Percentiles rank a stretch among this genome's conserved stretches.
These are phyloP conservation scores for Hippophae tibetana DNA, from an alignment of 306 rosid genomes.

Conservation along the genomic window DNA sequence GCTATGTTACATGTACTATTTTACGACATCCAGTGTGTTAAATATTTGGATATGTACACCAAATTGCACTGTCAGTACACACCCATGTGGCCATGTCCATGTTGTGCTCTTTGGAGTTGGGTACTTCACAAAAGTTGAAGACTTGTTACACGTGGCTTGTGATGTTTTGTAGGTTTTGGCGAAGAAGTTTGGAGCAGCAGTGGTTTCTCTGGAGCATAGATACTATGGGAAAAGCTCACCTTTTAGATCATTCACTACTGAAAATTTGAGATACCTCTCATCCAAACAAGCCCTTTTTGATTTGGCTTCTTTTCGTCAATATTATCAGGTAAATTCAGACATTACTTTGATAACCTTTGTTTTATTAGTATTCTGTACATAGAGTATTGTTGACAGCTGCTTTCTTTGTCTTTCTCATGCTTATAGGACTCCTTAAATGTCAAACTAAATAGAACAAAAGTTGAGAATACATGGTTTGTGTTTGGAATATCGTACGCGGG, in stretches of 20 bases:
- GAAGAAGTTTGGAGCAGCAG: conserved; percentile 89
- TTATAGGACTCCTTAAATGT: conserved; percentile 51
- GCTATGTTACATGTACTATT: no score
- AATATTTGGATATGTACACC: no score
- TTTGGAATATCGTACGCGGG: conserved; percentile 81
- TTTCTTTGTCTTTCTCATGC: background rate
- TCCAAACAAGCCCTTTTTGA: conserved; percentile 94
- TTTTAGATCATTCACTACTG: conserved; percentile 47
- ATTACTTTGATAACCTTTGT: no score
- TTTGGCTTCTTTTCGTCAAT: conserved; percentile 72
- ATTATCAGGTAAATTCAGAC: conserved; percentile 56
- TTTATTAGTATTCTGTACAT: background rate
- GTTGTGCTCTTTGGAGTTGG: no score
- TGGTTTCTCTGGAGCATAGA: conserved; percentile 92
- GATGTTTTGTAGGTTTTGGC: conserved; percentile 57
- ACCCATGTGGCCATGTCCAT: no score
- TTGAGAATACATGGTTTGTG: conserved; percentile 75
- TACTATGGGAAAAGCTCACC: conserved; percentile 93
- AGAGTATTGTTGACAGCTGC: conserved; percentile 9
- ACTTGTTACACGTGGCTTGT: background rate
- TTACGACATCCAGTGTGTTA: no score
- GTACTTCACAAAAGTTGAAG: no score
- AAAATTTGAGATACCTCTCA: conserved; percentile 79
- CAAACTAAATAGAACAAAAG: conserved; percentile 44
- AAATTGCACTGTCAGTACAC: no score